Conservation (phyloP, 257 asterid genomes). For the Leonotis leonurus region DNA sequence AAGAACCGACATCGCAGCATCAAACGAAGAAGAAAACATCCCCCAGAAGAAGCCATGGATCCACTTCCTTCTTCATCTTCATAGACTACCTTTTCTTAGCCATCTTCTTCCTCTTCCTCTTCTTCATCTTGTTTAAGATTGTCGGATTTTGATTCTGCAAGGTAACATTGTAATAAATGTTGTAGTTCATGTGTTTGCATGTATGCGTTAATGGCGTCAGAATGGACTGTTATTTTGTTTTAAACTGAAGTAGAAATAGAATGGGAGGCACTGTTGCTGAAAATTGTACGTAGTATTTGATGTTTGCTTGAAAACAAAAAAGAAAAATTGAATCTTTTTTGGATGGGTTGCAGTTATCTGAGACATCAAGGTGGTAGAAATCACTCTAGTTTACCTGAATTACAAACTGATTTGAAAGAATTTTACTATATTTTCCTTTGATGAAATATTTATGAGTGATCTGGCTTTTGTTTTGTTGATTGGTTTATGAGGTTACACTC, state of each 20-base stretch:
- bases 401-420: neutral
- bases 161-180: constrained; percentile 18
- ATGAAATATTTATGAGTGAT: neutral
- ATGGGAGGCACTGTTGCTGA: neutral
- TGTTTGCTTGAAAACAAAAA: neutral
- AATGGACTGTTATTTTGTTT: neutral
- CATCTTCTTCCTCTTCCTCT: constrained; percentile 61
- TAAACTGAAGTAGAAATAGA: too few species aligned
- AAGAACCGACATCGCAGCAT: constrained; percentile 21
- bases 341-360: neutral
- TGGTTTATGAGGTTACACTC: neutral
- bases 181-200: neutral
- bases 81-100: constrained; percentile 51
- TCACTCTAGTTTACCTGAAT: too few species aligned
- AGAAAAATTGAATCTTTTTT: neutral
- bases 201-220: neutral
- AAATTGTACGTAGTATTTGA: neutral
- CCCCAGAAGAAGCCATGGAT: constrained; percentile 33
- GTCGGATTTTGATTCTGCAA: constrained; percentile 38
- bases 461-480: neutral
- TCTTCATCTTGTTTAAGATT: constrained; percentile 50
- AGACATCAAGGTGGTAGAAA: neutral
- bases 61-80: constrained; percentile 33
- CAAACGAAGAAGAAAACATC: constrained; percentile 27
- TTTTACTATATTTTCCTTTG: too few species aligned